Evolutionary conservation across 1,139 yeast genomes (phyloP).

Genomic region (Candida sanyaensis): DNA sequence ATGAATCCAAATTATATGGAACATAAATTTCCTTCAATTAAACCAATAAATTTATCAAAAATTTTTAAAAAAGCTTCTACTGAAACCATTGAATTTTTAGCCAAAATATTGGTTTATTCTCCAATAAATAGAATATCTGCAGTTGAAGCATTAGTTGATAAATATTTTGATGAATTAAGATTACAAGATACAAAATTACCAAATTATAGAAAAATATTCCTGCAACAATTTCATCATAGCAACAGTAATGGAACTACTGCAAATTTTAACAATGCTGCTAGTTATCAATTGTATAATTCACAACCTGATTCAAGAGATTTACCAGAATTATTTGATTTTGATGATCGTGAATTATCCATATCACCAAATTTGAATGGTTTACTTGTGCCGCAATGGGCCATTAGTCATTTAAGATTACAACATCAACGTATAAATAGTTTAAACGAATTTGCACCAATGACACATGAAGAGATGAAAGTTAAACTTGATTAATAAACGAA

Average conservation of each 20-base stretch:
- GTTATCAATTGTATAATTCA: slow-evolving; percentile 37
- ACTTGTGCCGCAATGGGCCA: slow-evolving; percentile 45
- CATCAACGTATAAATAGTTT: slow-evolving; percentile 22
- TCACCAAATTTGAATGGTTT: slow-evolving; percentile 34
- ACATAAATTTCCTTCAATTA: slow-evolving; percentile 94
- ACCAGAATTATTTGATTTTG: slow-evolving; percentile 53
- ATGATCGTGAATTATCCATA: slow-evolving; percentile 48
- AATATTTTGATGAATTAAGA: slow-evolving; percentile 77
- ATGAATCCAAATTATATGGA: slow-evolving; percentile 99
- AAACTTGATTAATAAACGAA: slow-evolving; percentile 28
- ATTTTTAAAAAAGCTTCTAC: slow-evolving; percentile 70
- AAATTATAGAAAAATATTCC: slow-evolving; percentile 48
- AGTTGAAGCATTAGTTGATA: slow-evolving; percentile 65
- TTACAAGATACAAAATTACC: slow-evolving; percentile 56
- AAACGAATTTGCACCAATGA: slow-evolving; percentile 37
- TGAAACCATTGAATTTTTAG: slow-evolving; percentile 66
- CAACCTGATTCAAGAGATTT: slow-evolving; percentile 46
- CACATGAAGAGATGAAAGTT: slow-evolving; percentile 35
- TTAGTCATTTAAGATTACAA: slow-evolving; percentile 28
- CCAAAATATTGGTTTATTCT: slow-evolving; percentile 67
- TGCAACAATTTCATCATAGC: slow-evolving; percentile 33
- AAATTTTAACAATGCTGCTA: slow-evolving; percentile 26
- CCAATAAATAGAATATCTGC: slow-evolving; percentile 74
- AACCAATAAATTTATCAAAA: slow-evolving; percentile 85
- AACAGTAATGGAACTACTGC: slow-evolving; percentile 3